These are phyloP conservation scores for Kentomonas sorsogonicus DNA, from an alignment of 208 protist genomes.

Conservation along the genomic window DNA sequence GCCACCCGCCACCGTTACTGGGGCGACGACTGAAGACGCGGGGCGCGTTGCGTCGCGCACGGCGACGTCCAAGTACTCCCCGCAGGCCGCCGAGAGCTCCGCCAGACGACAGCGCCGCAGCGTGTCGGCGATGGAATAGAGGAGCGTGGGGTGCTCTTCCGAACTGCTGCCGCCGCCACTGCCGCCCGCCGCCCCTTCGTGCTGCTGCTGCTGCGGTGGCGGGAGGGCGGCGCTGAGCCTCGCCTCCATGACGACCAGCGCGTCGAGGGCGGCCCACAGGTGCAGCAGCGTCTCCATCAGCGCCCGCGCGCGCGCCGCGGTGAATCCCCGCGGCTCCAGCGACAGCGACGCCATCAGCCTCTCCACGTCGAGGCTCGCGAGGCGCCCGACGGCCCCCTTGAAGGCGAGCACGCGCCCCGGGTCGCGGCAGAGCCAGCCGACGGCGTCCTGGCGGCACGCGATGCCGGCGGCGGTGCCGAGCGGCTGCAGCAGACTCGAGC, in stretches of 20 bases:
- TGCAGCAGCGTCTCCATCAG: constrained; percentile 28
- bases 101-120: constrained; percentile 35
- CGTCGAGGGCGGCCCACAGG: constrained; percentile 28
- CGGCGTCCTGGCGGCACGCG: constrained; percentile 63
- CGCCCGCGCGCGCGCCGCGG: constrained; percentile 10
- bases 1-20: not conserved
- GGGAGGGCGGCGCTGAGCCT: constrained; percentile 17
- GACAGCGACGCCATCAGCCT: constrained; percentile 27
- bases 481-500: constrained; percentile 68
- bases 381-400: constrained; percentile 15
- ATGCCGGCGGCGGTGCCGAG: constrained; percentile 57
- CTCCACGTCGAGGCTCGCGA: constrained; percentile 33
- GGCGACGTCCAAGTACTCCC: constrained; percentile 34
- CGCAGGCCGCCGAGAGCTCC: constrained; percentile 27
- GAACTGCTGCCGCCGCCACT: constrained; percentile 1
- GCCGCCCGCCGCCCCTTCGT: not conserved
- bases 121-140: constrained; percentile 36
- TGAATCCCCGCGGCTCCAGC: constrained; percentile 14
- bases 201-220: not conserved
- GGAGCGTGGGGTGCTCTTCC: constrained; percentile 19
- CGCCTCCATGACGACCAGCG: constrained; percentile 15
- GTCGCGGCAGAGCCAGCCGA: constrained; percentile 56
- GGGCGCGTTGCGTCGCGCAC: constrained; percentile 13
- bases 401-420: constrained; percentile 23
- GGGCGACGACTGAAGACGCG: not conserved